These are phyloP conservation scores for Komagataella mondaviorum DNA, from an alignment of 805 yeast genomes.

Conservation along the genomic window DNA sequence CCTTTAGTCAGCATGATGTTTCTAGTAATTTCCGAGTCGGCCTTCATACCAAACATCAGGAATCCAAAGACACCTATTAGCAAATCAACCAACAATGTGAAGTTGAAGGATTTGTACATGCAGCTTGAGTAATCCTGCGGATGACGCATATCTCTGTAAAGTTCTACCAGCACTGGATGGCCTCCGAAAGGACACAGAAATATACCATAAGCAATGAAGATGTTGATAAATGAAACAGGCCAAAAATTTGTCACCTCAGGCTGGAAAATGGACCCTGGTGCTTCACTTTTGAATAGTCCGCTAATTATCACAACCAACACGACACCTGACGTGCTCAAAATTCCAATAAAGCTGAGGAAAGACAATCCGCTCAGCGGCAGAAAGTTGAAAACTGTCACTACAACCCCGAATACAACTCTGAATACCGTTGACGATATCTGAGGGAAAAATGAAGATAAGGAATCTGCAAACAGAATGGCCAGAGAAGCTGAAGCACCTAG, in stretches of 20 bases:
- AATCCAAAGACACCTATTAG: slow-evolving; percentile 56
- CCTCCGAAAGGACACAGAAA: slow-evolving; percentile 80
- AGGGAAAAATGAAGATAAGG: slow-evolving; percentile 36
- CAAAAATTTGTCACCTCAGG: slow-evolving; percentile 55
- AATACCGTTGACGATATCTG: slow-evolving; percentile 22
- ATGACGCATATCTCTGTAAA: slow-evolving; percentile 58
- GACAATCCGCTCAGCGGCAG: slow-evolving; percentile 66
- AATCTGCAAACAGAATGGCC: slow-evolving; percentile 46
- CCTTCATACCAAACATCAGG: slow-evolving; percentile 37
- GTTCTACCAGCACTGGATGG: slow-evolving; percentile 67
- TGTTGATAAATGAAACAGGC: slow-evolving; percentile 40
- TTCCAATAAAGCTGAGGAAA: slow-evolving; percentile 57
- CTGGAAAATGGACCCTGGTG: slow-evolving; percentile 65
- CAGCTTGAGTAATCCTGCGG: slow-evolving; percentile 44
- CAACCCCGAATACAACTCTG: slow-evolving; percentile 24
- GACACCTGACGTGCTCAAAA: slow-evolving; percentile 53
- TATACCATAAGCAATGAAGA: slow-evolving; percentile 51
- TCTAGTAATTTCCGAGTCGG: slow-evolving; percentile 39
- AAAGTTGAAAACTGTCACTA: slow-evolving; percentile 36
- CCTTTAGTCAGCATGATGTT: slow-evolving; percentile 28
- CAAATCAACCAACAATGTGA: slow-evolving; percentile 46
- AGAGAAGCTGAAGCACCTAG: slow-evolving; percentile 48
- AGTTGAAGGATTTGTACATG: slow-evolving; percentile 41
- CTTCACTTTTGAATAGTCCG: slow-evolving; percentile 43
- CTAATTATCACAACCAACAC: slow-evolving; percentile 43